Conservation (phyloP, 768 basidiomycete species). For the Trametes cinnabarina region DNA sequence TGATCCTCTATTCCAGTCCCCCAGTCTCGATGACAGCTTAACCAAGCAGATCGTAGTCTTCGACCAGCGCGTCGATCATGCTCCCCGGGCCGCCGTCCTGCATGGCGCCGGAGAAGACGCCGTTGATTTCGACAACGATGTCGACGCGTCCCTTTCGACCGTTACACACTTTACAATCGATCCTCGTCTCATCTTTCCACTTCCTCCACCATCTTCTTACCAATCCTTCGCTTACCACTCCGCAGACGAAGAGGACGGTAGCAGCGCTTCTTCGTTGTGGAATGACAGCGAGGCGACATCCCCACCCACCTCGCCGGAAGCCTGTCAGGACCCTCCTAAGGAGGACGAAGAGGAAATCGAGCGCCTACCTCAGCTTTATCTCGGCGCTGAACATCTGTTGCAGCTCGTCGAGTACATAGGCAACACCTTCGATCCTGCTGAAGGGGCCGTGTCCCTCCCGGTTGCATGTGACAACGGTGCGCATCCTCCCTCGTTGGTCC, state of each 20-base stretch:
- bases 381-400: background rate
- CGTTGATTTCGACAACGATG: background rate
- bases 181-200: background rate
- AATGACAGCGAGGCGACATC: background rate
- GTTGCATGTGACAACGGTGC: background rate
- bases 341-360: background rate
- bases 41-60: slow-evolving; percentile 3
- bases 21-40: background rate
- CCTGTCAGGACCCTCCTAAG: background rate
- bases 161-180: background rate
- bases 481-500: background rate
- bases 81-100: background rate
- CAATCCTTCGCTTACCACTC: background rate
- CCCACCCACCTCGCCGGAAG: background rate
- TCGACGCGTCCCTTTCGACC: background rate
- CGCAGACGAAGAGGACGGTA: background rate
- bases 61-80: background rate
- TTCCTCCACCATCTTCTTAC: background rate
- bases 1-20: background rate
- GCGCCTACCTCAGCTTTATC: too few relatives aligned
- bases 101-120: background rate
- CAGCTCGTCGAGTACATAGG: background rate
- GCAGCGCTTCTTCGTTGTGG: background rate
- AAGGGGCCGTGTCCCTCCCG: background rate
- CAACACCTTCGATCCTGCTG: background rate